Evolutionary conservation across 768 basidiomycete species (phyloP).

Genomic region (Termitomyces sp.): DNA sequence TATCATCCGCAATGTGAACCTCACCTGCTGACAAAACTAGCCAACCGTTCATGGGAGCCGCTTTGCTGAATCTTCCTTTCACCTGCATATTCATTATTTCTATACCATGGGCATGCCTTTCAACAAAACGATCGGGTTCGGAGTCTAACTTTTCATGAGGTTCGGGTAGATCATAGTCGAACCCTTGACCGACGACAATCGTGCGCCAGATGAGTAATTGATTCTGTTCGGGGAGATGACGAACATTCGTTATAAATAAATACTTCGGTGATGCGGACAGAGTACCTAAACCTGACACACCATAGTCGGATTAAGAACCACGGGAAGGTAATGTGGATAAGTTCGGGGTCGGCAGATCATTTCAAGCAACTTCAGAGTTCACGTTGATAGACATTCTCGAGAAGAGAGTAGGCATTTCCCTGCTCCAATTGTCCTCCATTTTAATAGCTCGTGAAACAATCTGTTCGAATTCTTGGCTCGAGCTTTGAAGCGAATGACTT

Average conservation of each 20-base stretch:
- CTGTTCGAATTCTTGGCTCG: constrained; percentile 46
- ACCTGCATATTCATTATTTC: neutral
- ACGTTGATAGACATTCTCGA: constrained; percentile 19
- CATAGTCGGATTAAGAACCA: neutral
- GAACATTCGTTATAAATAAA: constrained; percentile 43
- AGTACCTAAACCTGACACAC: neutral
- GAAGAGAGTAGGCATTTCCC: constrained; percentile 28
- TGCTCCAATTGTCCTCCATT: constrained; percentile 59
- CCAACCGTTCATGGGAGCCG: neutral
- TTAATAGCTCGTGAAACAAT: constrained; percentile 53
- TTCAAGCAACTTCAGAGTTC: constrained; percentile 37
- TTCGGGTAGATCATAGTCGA: neutral
- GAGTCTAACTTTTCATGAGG: too few relatives aligned
- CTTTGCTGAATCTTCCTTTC: neutral
- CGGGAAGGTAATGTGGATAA: too few relatives aligned
- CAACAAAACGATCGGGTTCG: too few relatives aligned
- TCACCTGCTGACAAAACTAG: neutral
- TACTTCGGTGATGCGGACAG: neutral
- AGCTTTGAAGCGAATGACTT: constrained; percentile 30
- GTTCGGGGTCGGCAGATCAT: constrained; percentile 24
- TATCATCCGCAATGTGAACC: constrained; percentile 28
- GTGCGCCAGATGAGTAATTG: constrained; percentile 48
- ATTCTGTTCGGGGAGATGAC: constrained; percentile 45
- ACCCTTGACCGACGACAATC: neutral
- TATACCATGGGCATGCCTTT: neutral